A percentile compares a stretch with the other conserved stretches of the same genome.
These are phyloP conservation scores for Leccinum rimulosum DNA, from an alignment of 768 basidiomycete genomes.

Conservation along the genomic window DNA sequence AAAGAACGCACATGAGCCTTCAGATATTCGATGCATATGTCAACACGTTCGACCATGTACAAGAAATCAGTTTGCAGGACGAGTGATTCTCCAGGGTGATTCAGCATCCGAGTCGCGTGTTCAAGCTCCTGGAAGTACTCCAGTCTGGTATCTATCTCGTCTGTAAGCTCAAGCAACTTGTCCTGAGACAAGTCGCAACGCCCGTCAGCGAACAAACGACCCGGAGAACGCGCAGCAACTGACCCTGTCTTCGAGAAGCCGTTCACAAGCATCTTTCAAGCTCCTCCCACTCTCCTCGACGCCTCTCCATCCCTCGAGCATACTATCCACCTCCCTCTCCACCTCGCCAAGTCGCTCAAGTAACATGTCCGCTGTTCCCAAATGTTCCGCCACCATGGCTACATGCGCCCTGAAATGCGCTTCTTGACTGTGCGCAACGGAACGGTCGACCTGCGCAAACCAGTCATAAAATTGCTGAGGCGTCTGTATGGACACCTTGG, in stretches of 20 bases:
- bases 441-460: slow-evolving; percentile 86
- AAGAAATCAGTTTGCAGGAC: slow-evolving; percentile 90
- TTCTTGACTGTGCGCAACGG: slow-evolving; percentile 92
- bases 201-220: background rate
- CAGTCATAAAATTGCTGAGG: slow-evolving; percentile 98
- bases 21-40: slow-evolving; percentile 90
- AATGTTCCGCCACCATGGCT: slow-evolving; percentile 68
- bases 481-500: slow-evolving; percentile 76
- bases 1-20: slow-evolving; percentile 69
- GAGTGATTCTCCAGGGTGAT: slow-evolving; percentile 88
- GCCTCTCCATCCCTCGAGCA: slow-evolving; percentile 81
- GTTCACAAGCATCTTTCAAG: slow-evolving; percentile 88
- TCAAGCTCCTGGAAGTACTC: slow-evolving; percentile 97
- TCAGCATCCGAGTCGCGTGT: slow-evolving; percentile 88
- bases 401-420: slow-evolving; percentile 88
- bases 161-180: slow-evolving; percentile 69
- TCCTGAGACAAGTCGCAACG: slow-evolving; percentile 47
- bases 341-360: slow-evolving; percentile 71
- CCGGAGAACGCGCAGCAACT: slow-evolving; percentile 25
- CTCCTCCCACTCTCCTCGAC: slow-evolving; percentile 94
- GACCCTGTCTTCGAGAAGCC: slow-evolving; percentile 85
- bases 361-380: slow-evolving; percentile 74
- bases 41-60: slow-evolving; percentile 94
- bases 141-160: slow-evolving; percentile 76
- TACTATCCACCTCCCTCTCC: slow-evolving; percentile 69